Base-by-base conservation (phyloP, 169 alveolate species). In the Plasmodium reichenowi region DNA sequence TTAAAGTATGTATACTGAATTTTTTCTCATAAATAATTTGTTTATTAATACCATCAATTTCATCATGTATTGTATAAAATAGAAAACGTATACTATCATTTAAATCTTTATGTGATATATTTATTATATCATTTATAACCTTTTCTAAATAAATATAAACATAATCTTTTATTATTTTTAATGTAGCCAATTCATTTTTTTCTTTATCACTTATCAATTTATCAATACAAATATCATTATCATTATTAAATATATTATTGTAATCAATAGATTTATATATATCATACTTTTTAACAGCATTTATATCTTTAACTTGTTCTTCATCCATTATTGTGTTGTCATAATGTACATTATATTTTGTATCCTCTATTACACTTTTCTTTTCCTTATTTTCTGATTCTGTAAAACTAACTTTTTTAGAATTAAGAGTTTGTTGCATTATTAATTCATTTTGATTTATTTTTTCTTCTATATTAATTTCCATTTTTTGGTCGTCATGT, bases 111-210 rank as follows among this genome's bases (percentile, higher is more conserved):
- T 83, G 85, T 0, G 80, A 72, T 22, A 68, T 70, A n/a, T 83
- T 83, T 47, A 68, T 63, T 72, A 83, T 38, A 17, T 83, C 91
- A 38, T 83, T 83, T 58, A 83, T 83, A 13, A 83, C 15, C 38
- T 67, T 83, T 68, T 83, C 91, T 24, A 83, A 38, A 68, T 83
- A 83, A 10, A 83, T 50, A 60, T 56, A 83, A 32, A 83, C 59
- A 72, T 83, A 72, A 17, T 83, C 91, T 29, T 83, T 83, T 67
- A 83, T 68, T 45, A 68, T 83, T 67, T 83, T 83, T 72, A 83
- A 32, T 2, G 22, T 32, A 47, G 43, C 22, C 13, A 83, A 62
- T 54, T 83, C 85, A 15, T 68, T 48, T 29, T 83, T 83, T 43
- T 83, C 91, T 29, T 48, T 63, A 32, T 26, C 59, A 68, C 48